A percentile compares a stretch with the other conserved stretches of the same genome.
phyloP scores from a whole-genome alignment of 2,329 filamentous ascomycete genomes.

The Arachnomyces sp. region DNA sequence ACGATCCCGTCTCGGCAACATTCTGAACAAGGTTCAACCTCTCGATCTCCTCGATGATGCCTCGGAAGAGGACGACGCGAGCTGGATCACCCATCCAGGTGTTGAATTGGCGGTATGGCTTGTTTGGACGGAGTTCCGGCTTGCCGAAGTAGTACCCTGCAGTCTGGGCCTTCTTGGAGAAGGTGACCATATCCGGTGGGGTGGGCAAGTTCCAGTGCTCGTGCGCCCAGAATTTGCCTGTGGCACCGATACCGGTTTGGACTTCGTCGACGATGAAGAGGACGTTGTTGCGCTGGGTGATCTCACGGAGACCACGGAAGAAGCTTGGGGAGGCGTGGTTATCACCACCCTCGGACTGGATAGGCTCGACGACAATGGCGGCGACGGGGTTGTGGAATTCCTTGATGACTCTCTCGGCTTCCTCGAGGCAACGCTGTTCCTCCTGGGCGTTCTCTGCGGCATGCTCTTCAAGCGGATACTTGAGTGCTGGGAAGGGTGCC shows the following conservation, averaged over 20 bases:
- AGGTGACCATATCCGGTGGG: slow-evolving; percentile 88
- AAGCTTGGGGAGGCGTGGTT: slow-evolving; percentile 85
- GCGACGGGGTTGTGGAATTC: slow-evolving; percentile 71
- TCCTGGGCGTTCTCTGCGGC: slow-evolving; percentile 71
- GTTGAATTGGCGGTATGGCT: slow-evolving; percentile 94
- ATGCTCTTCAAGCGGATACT: slow-evolving; percentile 78
- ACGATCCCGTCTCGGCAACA: slow-evolving; percentile 69
- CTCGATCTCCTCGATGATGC: slow-evolving; percentile 75
- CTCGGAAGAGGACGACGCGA: slow-evolving; percentile 74
- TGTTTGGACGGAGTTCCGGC: slow-evolving; percentile 72
- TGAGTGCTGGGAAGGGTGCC: slow-evolving; percentile 73
- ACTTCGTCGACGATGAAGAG: slow-evolving; percentile 91
- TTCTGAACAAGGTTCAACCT: slow-evolving; percentile 66
- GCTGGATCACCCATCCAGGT: slow-evolving; percentile 95
- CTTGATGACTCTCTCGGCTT: slow-evolving; percentile 73
- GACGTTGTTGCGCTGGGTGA: slow-evolving; percentile 60
- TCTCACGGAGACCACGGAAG: slow-evolving; percentile 72
- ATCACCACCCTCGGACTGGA: slow-evolving; percentile 89
- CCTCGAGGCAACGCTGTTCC: slow-evolving; percentile 70
- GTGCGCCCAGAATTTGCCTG: slow-evolving; percentile 93
- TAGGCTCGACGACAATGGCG: slow-evolving; percentile 78
- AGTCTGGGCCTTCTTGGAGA: slow-evolving; percentile 90
- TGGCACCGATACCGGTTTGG: slow-evolving; percentile 86
- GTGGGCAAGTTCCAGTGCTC: slow-evolving; percentile 79
- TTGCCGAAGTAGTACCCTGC: slow-evolving; percentile 88